Evolutionary conservation across 2,329 filamentous ascomycete species (phyloP).

Genomic region (Byssoonygena ceratinophila): DNA sequence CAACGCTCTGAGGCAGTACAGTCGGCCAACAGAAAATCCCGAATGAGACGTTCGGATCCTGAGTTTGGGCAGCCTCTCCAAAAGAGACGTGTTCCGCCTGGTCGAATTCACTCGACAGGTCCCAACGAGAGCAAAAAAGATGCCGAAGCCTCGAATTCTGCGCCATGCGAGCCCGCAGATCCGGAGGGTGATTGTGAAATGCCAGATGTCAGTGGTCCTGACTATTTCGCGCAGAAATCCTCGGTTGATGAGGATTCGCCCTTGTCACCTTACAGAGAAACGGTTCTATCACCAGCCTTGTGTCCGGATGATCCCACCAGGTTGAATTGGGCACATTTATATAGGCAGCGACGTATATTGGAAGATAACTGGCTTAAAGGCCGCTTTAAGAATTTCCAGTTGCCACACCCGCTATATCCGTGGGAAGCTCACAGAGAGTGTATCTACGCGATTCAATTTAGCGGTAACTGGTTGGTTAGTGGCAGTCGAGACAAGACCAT

Average conservation of each 20-base stretch:
- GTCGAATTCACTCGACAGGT: conserved; percentile 31
- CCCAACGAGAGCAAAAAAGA: conserved; percentile 21
- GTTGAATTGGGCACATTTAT: conserved; percentile 88
- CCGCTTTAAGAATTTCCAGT: conserved; percentile 72
- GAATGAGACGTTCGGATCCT: conserved; percentile 38
- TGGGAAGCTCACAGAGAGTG: conserved; percentile 83
- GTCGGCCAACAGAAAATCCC: conserved; percentile 36
- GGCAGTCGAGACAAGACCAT: conserved; percentile 83
- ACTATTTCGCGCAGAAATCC: conserved; percentile 16
- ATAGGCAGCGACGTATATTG: conserved; percentile 71
- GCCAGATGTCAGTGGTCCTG: conserved; percentile 28
- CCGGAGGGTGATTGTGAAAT: conserved; percentile 36
- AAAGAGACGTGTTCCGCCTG: conserved; percentile 43
- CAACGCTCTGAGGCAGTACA: conserved; percentile 30
- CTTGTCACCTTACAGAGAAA: conserved; percentile 5
- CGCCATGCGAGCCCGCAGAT: conserved; percentile 19
- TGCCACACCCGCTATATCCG: conserved; percentile 70
- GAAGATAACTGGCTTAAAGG: conserved; percentile 88
- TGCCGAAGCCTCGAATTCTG: conserved; percentile 20
- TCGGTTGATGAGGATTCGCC: conserved; percentile 12
- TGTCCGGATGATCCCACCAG: conserved; percentile 29
- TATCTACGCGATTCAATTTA: conserved; percentile 90
- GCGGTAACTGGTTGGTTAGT: conserved; percentile 75
- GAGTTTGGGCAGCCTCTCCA: conserved; percentile 42
- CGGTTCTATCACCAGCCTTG: conserved; percentile 1